phyloP scores from a whole-genome alignment of 1,284 basidiomycete species.

The Abortiporus biennis region DNA sequence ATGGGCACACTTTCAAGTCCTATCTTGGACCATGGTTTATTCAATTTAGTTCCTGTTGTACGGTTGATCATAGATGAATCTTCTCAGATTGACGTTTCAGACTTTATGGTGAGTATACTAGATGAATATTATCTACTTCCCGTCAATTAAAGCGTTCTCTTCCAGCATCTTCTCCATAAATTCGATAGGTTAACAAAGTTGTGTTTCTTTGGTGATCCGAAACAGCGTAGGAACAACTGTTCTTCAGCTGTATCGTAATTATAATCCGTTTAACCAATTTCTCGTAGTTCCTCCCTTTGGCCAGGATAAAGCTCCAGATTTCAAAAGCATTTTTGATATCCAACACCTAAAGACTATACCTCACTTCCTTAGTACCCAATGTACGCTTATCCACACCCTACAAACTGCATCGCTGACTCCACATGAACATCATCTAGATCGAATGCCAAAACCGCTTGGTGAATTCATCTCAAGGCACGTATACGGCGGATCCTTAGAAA shows the following conservation, averaged over 20 bases:
- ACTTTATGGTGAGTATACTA: conserved; percentile 32
- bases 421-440: conserved; percentile 25
- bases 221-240: no score
- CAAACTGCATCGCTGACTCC: background rate
- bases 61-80: conserved; percentile 42
- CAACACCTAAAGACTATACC: conserved; percentile 27
- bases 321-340: conserved; percentile 43
- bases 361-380: conserved; percentile 39
- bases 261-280: no score
- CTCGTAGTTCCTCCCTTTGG: conserved; percentile 42
- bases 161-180: conserved; percentile 29
- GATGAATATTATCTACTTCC: conserved; percentile 5
- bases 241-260: no score
- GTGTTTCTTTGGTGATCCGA: conserved; percentile 41
- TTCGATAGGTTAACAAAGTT: conserved; percentile 30
- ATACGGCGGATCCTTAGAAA: conserved; percentile 32
- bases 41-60: conserved; percentile 29
- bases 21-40: conserved; percentile 25
- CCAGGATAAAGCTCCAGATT: conserved; percentile 29
- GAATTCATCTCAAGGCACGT: conserved; percentile 39
- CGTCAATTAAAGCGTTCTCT: background rate
- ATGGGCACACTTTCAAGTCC: conserved; percentile 39
- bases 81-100: conserved; percentile 39
- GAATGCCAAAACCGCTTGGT: conserved; percentile 43
- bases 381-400: conserved; percentile 19